Evolutionary conservation across 139 green algal species (phyloP).

Genomic region (Coccomyxa sp.): DNA sequence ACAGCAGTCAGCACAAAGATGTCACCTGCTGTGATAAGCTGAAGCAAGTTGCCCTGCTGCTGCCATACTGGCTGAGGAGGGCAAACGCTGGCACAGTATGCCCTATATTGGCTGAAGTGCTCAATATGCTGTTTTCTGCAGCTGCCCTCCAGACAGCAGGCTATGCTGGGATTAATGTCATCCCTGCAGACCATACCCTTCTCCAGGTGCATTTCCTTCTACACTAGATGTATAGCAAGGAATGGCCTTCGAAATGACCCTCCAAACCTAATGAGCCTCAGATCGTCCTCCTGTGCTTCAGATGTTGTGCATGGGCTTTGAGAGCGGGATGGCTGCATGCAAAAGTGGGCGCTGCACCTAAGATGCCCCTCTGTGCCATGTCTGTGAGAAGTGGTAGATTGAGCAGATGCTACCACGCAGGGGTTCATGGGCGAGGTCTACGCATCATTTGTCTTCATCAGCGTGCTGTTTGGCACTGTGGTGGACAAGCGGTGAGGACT

Average conservation of each 20-base stretch:
- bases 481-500: slow-evolving; percentile 22
- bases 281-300: no score
- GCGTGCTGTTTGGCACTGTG: slow-evolving; percentile 40
- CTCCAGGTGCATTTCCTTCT: slow-evolving; percentile 6
- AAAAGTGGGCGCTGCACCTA: no score
- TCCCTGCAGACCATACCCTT: slow-evolving; percentile 18
- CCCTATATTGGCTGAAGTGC: background rate
- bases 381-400: no score
- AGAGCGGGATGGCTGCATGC: no score
- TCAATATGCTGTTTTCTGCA: background rate
- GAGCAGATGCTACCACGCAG: slow-evolving; percentile 16
- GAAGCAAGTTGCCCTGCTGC: background rate
- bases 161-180: slow-evolving; percentile 6
- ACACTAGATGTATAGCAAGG: background rate
- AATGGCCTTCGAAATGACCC: no score
- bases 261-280: no score
- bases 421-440: slow-evolving; percentile 15
- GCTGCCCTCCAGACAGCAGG: background rate
- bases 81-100: background rate
- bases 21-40: no score
- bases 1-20: no score
- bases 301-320: no score
- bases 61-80: background rate
- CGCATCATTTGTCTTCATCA: slow-evolving; percentile 32
- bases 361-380: no score